Percentiles rank a stretch among this genome's conserved stretches.
Conservation (phyloP, 768 basidiomycete species). For the Hygrophoropsis aurantiaca region DNA sequence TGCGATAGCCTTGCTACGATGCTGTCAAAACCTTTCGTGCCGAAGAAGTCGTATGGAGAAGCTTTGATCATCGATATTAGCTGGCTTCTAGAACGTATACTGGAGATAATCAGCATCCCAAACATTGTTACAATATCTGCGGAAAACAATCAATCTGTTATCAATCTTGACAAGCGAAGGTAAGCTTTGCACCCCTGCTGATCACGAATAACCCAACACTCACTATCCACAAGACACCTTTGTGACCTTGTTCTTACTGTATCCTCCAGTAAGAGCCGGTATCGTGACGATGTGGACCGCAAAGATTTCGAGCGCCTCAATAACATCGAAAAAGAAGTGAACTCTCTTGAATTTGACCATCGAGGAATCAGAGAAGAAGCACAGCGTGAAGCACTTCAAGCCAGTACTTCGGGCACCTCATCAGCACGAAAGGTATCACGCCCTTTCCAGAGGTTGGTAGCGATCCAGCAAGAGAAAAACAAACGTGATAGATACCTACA, state of each 20-base stretch:
- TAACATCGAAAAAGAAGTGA: constrained; percentile 70
- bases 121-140: constrained; percentile 59
- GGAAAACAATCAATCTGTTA: constrained; percentile 56
- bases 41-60: constrained; percentile 44
- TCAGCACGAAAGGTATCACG: constrained; percentile 55
- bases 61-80: constrained; percentile 73
- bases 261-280: constrained; percentile 40
- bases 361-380: constrained; percentile 78
- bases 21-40: constrained; percentile 49
- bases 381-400: constrained; percentile 56
- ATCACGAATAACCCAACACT: constrained; percentile 10
- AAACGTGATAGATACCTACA: constrained; percentile 73
- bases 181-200: constrained; percentile 27
- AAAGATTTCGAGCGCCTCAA: constrained; percentile 75
- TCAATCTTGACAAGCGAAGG: constrained; percentile 86
- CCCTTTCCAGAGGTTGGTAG: constrained; percentile 66
- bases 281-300: constrained; percentile 57
- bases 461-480: constrained; percentile 76
- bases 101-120: constrained; percentile 75
- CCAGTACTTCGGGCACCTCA: constrained; percentile 39
- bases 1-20: constrained; percentile 63
- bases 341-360: constrained; percentile 61
- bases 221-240: constrained; percentile 51
- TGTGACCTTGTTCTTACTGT: constrained; percentile 58
- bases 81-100: constrained; percentile 79